phyloP scores from a whole-genome alignment of 441 rosid genomes.

The Euphorbia celastroides region DNA sequence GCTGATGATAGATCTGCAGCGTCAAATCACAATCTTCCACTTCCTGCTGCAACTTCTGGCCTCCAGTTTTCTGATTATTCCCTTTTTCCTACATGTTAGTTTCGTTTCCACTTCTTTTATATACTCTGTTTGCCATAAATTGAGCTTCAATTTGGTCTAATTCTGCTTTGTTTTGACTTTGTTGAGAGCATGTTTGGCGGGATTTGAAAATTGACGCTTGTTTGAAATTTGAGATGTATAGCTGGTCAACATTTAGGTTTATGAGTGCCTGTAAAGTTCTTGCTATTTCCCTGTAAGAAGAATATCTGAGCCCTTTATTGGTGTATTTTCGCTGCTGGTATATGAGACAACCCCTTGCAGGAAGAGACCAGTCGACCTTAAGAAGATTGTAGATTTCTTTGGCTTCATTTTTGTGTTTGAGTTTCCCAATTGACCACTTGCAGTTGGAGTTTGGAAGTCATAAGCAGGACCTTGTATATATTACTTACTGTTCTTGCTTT shows the following conservation, averaged over 20 bases:
- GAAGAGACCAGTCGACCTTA: neutral
- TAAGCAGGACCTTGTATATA: neutral
- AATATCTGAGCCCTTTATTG: neutral
- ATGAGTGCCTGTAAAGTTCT: neutral
- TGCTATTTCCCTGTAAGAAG: neutral
- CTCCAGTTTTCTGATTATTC: constrained; percentile 39
- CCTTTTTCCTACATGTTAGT: constrained; percentile 51
- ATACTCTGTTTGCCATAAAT: neutral
- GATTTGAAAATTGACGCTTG: neutral
- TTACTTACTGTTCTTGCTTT: neutral
- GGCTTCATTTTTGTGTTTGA: neutral
- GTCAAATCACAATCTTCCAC: constrained; percentile 16
- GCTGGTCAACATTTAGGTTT: neutral
- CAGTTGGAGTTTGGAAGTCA: neutral
- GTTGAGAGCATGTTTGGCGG: neutral
- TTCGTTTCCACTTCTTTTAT: neutral
- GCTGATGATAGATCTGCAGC: constrained; percentile 26
- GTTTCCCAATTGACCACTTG: neutral
- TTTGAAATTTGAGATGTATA: neutral
- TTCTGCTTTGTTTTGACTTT: neutral
- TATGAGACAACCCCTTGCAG: neutral
- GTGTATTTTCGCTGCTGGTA: neutral
- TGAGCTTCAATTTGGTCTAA: neutral
- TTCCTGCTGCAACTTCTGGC: constrained; percentile 21
- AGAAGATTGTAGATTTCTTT: neutral